Percentiles rank a stretch among this genome's conserved stretches.
Evolutionary conservation across 140 eudicot species (phyloP).

Genomic region (Flaveria floridana): DNA sequence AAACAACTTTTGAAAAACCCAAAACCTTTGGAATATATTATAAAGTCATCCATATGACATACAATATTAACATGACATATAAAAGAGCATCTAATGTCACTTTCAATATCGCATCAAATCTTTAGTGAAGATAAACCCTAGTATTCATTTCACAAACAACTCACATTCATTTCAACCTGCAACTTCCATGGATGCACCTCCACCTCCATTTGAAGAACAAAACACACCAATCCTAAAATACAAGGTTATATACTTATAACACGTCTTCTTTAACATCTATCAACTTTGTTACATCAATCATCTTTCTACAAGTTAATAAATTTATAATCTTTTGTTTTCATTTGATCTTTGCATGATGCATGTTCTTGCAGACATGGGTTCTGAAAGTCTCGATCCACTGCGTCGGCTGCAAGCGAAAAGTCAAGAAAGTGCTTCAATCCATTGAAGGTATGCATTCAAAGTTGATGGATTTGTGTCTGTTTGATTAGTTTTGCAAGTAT

Average conservation of each 20-base stretch:
- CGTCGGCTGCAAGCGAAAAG: slow-evolving; percentile 81
- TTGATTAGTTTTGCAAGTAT: neutral
- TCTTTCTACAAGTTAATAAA: neutral
- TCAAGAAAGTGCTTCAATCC: slow-evolving; percentile 78
- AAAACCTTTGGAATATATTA: neutral
- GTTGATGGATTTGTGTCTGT: neutral
- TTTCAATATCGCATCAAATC: slow-evolving; percentile 35
- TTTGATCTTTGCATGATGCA: neutral
- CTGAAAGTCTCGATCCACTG: slow-evolving; percentile 89
- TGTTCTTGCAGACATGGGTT: slow-evolving; percentile 61
- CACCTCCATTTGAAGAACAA: slow-evolving; percentile 25
- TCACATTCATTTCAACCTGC: slow-evolving; percentile 17
- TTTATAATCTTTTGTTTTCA: neutral
- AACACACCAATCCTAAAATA: slow-evolving; percentile 47
- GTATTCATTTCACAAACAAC: slow-evolving; percentile 4
- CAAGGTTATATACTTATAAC: slow-evolving; percentile 41
- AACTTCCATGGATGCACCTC: slow-evolving; percentile 29
- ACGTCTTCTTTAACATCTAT: neutral
- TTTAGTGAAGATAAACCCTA: slow-evolving; percentile 23
- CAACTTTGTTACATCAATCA: neutral
- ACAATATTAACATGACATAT: neutral
- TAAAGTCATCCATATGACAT: neutral
- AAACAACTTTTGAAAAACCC: neutral
- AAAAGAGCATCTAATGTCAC: slow-evolving; percentile 45
- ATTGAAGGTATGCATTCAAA: slow-evolving; percentile 58